phyloP scores from a whole-genome alignment of 1,284 basidiomycete species.

The Irpex sp. region DNA sequence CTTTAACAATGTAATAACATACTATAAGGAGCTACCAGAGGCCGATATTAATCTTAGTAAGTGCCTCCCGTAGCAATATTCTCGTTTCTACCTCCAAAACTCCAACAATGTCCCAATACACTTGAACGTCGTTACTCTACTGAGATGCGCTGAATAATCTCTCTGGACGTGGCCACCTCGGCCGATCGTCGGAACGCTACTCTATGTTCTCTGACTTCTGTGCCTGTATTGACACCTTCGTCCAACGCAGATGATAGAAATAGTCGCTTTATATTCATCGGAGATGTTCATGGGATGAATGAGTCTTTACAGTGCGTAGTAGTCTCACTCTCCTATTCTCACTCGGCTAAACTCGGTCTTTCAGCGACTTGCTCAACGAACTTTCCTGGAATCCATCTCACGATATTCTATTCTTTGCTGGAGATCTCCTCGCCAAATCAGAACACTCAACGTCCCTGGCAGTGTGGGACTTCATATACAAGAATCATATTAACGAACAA shows the following conservation, averaged over 20 bases:
- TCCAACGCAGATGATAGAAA: constrained; percentile 50
- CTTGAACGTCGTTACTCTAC: too few species aligned
- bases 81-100: too few species aligned
- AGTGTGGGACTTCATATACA: constrained; percentile 70
- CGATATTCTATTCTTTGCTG: constrained; percentile 83
- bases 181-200: background rate
- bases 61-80: constrained; percentile 10
- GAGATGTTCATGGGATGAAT: constrained; percentile 89
- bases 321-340: background rate
- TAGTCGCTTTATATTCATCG: constrained; percentile 77
- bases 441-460: constrained; percentile 64
- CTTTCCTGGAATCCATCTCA: constrained; percentile 64
- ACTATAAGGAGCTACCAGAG: constrained; percentile 47
- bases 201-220: background rate
- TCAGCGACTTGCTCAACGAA: constrained; percentile 69
- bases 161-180: background rate
- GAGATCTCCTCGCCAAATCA: constrained; percentile 85
- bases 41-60: constrained; percentile 64
- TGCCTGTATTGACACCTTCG: constrained; percentile 3
- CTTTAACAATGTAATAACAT: constrained; percentile 56
- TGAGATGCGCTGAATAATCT: background rate
- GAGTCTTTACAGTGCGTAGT: constrained; percentile 68
- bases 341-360: background rate
- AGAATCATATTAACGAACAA: constrained; percentile 57
- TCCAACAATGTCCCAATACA: too few species aligned